Evolutionary conservation across 345 rosid genomes (phyloP).

Genomic region (Lepidium africanum): DNA sequence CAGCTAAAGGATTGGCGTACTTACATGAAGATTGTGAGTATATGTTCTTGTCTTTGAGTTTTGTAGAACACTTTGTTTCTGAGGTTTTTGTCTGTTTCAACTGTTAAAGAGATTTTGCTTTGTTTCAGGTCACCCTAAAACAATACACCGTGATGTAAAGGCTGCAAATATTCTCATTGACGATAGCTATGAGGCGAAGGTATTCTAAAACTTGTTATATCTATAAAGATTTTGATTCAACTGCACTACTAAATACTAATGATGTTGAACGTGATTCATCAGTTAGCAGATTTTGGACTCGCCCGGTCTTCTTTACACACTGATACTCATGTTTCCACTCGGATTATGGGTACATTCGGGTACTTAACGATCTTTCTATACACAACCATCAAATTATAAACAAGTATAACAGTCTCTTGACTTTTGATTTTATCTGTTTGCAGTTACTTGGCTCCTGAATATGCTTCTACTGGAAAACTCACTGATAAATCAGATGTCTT

Average conservation of each 20-base stretch:
- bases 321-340: slow-evolving; percentile 82
- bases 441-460: slow-evolving; percentile 93
- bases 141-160: slow-evolving; percentile 90
- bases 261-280: slow-evolving; percentile 6
- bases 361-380: slow-evolving; percentile 19
- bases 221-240: background rate
- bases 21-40: slow-evolving; percentile 85
- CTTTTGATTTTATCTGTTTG: background rate
- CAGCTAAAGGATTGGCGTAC: slow-evolving; percentile 88
- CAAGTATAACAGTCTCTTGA: background rate
- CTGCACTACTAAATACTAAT: background rate
- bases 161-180: slow-evolving; percentile 78
- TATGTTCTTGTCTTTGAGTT: background rate
- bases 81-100: background rate
- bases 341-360: slow-evolving; percentile 97
- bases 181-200: slow-evolving; percentile 69
- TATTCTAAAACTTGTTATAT: slow-evolving; percentile 1
- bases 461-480: slow-evolving; percentile 80
- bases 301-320: slow-evolving; percentile 63
- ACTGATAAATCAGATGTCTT: slow-evolving; percentile 85
- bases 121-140: slow-evolving; percentile 64
- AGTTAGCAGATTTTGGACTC: slow-evolving; percentile 97
- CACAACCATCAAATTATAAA: background rate
- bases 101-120: background rate
- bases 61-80: background rate